Base-by-base conservation (phyloP, 164 flowering plant species). In the Piper betle region DNA sequence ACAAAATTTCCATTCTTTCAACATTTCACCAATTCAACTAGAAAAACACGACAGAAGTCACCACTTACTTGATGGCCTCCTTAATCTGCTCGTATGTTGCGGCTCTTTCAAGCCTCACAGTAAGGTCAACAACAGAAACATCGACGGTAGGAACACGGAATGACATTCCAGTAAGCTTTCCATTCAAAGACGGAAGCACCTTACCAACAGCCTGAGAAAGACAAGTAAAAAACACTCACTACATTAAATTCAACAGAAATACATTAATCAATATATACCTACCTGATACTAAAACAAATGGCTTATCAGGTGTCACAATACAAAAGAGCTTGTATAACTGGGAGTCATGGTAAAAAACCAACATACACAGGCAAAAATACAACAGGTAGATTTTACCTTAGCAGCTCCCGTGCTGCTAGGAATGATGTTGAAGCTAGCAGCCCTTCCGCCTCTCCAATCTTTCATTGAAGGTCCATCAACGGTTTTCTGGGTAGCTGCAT, bases 371-470 rank as follows among this genome's bases (percentile, higher is more conserved):
- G 9, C 8, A n/a, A 15, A 54, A 25, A 25, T 25, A 25, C 18
- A 54, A 19, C 57, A 15, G 1, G 8, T 1, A 12, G 1, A 48
- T 16, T 48, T 10, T 68, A 91, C 96, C 94, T 91, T 91, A 37
- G 98, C 93, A 74, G 98, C 98, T 52, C 98, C 98, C 61, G 98
- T 91, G 69, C 96, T 88, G 83, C 98, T 91, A 43, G 98, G 96
- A 64, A 91, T 91, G 77, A 91, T 91, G 84, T 91, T 91, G 71
- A 82, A 84, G 19, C 95, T 83, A 53, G 98, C 96, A 67, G 93
- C 98, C 69, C 98, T 84, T 64, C 98, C 98, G 73, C 98, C 96
- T 63, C 97, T 82, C 97, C 96, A 91, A 79, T 91, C 97, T 84
- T 91, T 91, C 68, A 42, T 79, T 59, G 98, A 88, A 61, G 96